These are phyloP conservation scores for Skeletonema costatum DNA, from an alignment of 108 stramenopile species.

Conservation along the genomic window DNA sequence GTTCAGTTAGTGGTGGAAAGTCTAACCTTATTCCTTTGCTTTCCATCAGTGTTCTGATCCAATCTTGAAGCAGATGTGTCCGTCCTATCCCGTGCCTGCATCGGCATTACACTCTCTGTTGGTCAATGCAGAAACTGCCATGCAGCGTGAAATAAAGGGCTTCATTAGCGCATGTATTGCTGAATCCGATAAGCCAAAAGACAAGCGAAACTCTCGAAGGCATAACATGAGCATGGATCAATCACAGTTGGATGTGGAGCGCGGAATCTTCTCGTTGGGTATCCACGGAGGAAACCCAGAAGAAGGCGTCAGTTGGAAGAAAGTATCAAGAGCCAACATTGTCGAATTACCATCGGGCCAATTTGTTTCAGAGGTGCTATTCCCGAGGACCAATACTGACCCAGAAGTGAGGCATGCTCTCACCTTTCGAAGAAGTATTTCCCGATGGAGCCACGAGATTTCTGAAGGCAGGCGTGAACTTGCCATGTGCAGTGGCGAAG, in stretches of 20 bases:
- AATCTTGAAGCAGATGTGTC: slow-evolving; percentile 29
- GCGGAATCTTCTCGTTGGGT: slow-evolving; percentile 74
- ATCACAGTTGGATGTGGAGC: slow-evolving; percentile 46
- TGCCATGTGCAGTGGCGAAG: slow-evolving; percentile 68
- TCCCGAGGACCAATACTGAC: slow-evolving; percentile 69
- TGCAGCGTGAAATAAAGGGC: slow-evolving; percentile 79
- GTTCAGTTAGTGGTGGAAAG: neutral
- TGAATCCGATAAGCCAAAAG: slow-evolving; percentile 49
- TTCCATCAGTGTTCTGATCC: slow-evolving; percentile 38
- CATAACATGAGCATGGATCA: slow-evolving; percentile 46
- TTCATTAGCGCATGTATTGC: slow-evolving; percentile 78
- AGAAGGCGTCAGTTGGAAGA: slow-evolving; percentile 8
- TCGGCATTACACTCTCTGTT: slow-evolving; percentile 64
- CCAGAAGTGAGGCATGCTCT: slow-evolving; percentile 84
- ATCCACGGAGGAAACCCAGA: slow-evolving; percentile 44
- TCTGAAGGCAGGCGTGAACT: slow-evolving; percentile 62
- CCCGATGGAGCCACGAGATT: slow-evolving; percentile 70
- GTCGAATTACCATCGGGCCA: slow-evolving; percentile 65
- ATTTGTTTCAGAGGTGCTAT: slow-evolving; percentile 72
- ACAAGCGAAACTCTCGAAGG: slow-evolving; percentile 29
- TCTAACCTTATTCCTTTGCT: neutral
- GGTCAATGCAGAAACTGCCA: slow-evolving; percentile 56
- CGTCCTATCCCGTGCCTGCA: slow-evolving; percentile 48
- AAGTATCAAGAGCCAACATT: slow-evolving; percentile 51
- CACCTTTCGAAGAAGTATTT: slow-evolving; percentile 69